Conservation (phyloP, 495 filamentous ascomycete species). For the Hypomontagnella monticulosa region DNA sequence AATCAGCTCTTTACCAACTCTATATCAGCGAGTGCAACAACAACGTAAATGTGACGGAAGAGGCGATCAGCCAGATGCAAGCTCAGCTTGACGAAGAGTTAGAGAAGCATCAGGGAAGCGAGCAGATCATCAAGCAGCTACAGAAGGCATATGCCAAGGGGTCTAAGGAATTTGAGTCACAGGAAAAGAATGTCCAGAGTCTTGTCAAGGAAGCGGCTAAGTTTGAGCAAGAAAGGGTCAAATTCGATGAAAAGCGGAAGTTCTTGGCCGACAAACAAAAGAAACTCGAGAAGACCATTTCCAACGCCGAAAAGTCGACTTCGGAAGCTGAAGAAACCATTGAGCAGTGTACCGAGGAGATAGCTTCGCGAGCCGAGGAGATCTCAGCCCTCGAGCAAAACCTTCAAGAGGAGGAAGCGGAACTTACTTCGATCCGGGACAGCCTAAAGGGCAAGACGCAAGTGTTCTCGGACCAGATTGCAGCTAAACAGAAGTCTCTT, state of each 20-base stretch:
- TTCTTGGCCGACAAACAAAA: slow-evolving; percentile 89
- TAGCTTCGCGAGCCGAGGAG: slow-evolving; percentile 76
- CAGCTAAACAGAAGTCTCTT: slow-evolving; percentile 88
- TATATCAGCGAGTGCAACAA: slow-evolving; percentile 87
- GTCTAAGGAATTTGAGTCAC: slow-evolving; percentile 78
- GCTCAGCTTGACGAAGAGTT: slow-evolving; percentile 86
- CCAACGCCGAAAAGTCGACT: slow-evolving; percentile 67
- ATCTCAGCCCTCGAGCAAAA: slow-evolving; percentile 76
- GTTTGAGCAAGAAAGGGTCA: slow-evolving; percentile 94
- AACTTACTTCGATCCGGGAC: slow-evolving; percentile 81
- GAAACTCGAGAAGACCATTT: slow-evolving; percentile 90
- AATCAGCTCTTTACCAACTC: slow-evolving; percentile 89
- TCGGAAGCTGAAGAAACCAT: slow-evolving; percentile 80
- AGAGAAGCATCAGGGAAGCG: slow-evolving; percentile 89
- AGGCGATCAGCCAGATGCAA: slow-evolving; percentile 90
- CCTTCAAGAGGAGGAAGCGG: slow-evolving; percentile 80
- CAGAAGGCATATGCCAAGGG: slow-evolving; percentile 86
- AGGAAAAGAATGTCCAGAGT: slow-evolving; percentile 83
- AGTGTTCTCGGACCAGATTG: slow-evolving; percentile 89
- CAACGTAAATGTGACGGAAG: slow-evolving; percentile 88
- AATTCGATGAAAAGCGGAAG: slow-evolving; percentile 97
- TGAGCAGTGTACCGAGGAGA: slow-evolving; percentile 78
- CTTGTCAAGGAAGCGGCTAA: slow-evolving; percentile 88
- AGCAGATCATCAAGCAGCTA: slow-evolving; percentile 88
- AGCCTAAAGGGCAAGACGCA: slow-evolving; percentile 94